Percentiles rank a stretch among this genome's conserved stretches.
phyloP scores from a whole-genome alignment of 352 stramenopile species.

The Globisporangium parvum region DNA sequence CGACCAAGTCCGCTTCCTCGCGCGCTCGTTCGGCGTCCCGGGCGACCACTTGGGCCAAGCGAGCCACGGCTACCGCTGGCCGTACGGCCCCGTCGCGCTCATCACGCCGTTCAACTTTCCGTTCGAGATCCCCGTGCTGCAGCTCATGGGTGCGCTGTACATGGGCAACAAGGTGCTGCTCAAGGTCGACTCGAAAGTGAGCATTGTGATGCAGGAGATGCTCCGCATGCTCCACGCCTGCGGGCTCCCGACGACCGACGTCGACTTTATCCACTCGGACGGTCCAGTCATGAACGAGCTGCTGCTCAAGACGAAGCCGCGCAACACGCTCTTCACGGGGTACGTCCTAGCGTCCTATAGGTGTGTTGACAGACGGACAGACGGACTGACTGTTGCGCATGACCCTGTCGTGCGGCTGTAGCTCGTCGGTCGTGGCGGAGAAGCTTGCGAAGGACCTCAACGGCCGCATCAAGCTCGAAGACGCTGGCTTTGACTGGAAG shows the following conservation, averaged over 20 bases:
- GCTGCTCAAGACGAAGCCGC: conserved; percentile 90
- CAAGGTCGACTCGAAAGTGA: conserved; percentile 94
- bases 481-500: conserved; percentile 99
- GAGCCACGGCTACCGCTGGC: conserved; percentile 94
- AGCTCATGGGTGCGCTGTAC: conserved; percentile 97
- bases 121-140: conserved; percentile 97
- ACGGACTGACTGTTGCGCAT: background rate
- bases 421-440: conserved; percentile 90
- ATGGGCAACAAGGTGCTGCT: conserved; percentile 98
- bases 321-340: conserved; percentile 98
- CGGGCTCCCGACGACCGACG: conserved; percentile 92
- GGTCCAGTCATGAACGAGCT: conserved; percentile 93
- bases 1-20: conserved; percentile 96
- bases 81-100: conserved; percentile 93
- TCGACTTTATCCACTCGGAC: conserved; percentile 97
- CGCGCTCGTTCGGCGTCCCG: conserved; percentile 92
- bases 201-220: conserved; percentile 98
- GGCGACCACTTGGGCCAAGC: conserved; percentile 96
- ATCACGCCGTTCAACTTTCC: conserved; percentile 99
- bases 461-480: conserved; percentile 93
- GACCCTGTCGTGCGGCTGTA: conserved; percentile 14
- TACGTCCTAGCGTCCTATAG: conserved; percentile 14
- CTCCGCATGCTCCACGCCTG: conserved; percentile 94
- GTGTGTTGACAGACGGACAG: background rate
- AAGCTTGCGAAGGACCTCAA: conserved; percentile 89